Evolutionary conservation across 305 asterid species (phyloP), one percentile per base, ranked within the genome.

Genomic region (Solanum hybrid): DNA sequence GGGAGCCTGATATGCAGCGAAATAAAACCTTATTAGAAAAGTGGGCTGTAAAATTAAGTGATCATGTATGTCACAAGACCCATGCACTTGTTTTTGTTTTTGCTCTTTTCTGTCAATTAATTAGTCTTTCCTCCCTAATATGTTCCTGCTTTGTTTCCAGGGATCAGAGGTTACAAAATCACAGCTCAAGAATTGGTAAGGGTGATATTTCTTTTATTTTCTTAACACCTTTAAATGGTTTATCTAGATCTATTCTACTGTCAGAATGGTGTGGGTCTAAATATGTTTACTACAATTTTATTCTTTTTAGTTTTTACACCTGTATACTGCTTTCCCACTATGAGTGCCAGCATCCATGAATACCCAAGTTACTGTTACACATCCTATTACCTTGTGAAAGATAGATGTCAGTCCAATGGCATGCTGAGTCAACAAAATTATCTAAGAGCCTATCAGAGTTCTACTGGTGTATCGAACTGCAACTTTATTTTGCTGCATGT

Each of bases 111-210:
- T 71, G 12, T 46, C 85, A 72, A 27, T 85, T 16, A 37, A 40
- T 85, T 81, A 36, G 35, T 60, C 60, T 79, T 78, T 27, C 27
- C 85, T 69, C 87, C 76, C 31, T 38, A 64, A 76, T 60, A 85
- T 87, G 31, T 64, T 66, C 29, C 79, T 36, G 38, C 51, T 81
- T 90, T 90, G 60, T 91, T 91, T 75, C 88, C 95, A 98, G 99
- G 99, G 99, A 87, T 96, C 98, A 89, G 99, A 97, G 91, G 99
- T 98, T 89, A 94, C 99, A 31, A 91, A 98, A 79, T 94, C 99
- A 66, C 97, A 97, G 92, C 96, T 98, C 27, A 98, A 98, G 91
- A 98, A 98, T 92, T 98, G 99, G 99, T 98, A 92, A 89, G 94
- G 85, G 80, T 51, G 37, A 89, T 75, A 79, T 69, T 66, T 88